These are phyloP conservation scores for Monosporascus sp. DNA, from an alignment of 2,329 filamentous ascomycete genomes.

Conservation along the genomic window DNA sequence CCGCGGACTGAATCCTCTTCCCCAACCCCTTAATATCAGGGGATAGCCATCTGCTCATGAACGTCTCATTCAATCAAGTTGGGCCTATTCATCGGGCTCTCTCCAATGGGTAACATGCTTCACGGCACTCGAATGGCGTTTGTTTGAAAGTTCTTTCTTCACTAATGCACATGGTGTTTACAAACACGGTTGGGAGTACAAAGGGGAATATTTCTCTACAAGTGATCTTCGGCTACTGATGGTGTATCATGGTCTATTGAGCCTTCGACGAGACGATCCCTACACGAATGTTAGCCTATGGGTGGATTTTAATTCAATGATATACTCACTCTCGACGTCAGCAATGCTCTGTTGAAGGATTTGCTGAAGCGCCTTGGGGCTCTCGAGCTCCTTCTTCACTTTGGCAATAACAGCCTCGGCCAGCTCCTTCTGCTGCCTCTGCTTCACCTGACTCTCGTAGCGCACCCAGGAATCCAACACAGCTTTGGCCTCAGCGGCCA, in stretches of 20 bases:
- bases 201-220: constrained; percentile 39
- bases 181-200: constrained; percentile 46
- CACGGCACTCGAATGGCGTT: background rate
- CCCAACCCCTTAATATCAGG: too few species aligned
- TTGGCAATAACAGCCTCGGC: constrained; percentile 91
- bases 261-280: constrained; percentile 59
- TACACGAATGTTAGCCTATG: constrained; percentile 34
- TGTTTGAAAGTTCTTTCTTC: constrained; percentile 31
- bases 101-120: background rate
- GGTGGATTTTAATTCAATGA: background rate
- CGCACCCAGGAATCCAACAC: constrained; percentile 98
- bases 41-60: too few species aligned
- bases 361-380: constrained; percentile 93
- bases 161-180: constrained; percentile 59
- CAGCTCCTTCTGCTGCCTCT: constrained; percentile 95
- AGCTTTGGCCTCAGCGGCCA: constrained; percentile 87
- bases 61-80: too few species aligned
- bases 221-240: constrained; percentile 13
- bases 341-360: constrained; percentile 94
- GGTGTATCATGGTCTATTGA: constrained; percentile 47
- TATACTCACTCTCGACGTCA: constrained; percentile 81
- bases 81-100: too few species aligned
- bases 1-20: too few species aligned
- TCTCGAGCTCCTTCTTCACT: constrained; percentile 98
- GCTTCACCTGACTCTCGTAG: constrained; percentile 98